Conservation (phyloP, 208 protist genomes). For the Zelonia costaricensis region DNA sequence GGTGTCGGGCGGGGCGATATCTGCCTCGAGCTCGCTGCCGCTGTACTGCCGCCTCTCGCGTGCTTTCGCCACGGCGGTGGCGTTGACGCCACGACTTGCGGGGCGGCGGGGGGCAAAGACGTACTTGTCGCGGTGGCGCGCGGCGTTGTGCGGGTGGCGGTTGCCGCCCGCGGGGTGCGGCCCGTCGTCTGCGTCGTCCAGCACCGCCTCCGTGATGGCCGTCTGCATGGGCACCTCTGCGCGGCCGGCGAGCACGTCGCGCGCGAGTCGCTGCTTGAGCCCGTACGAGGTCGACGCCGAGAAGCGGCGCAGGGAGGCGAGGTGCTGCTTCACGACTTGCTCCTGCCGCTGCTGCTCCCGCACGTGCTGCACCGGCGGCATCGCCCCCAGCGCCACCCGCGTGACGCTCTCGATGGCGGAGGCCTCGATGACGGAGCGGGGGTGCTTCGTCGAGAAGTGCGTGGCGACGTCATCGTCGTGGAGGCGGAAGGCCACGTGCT, state of each 20-base stretch:
- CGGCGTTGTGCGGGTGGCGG: not conserved
- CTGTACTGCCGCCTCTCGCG: not conserved
- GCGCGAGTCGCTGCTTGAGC: constrained; percentile 11
- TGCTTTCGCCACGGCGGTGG: not conserved
- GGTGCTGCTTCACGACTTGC: constrained; percentile 34
- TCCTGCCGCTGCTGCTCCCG: constrained; percentile 25
- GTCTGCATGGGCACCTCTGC: constrained; percentile 33
- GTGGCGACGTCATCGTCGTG: not conserved
- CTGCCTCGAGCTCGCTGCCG: not conserved
- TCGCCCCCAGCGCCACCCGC: constrained; percentile 30
- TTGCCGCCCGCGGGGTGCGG: not conserved
- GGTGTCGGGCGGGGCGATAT: not conserved
- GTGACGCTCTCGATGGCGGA: constrained; percentile 42
- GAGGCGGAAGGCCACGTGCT: constrained; percentile 50
- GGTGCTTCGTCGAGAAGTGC: constrained; percentile 50
- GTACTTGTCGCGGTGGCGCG: not conserved
- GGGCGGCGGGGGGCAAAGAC: not conserved
- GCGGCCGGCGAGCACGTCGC: constrained; percentile 14
- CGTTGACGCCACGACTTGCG: no score
- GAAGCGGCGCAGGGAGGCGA: constrained; percentile 26
- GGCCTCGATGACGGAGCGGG: constrained; percentile 39
- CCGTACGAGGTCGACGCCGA: constrained; percentile 11
- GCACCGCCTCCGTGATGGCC: constrained; percentile 25
- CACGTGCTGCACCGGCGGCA: constrained; percentile 28
- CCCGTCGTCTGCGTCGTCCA: not conserved